Conservation (phyloP, 768 basidiomycete genomes). For the Tephrocybe sp. region DNA sequence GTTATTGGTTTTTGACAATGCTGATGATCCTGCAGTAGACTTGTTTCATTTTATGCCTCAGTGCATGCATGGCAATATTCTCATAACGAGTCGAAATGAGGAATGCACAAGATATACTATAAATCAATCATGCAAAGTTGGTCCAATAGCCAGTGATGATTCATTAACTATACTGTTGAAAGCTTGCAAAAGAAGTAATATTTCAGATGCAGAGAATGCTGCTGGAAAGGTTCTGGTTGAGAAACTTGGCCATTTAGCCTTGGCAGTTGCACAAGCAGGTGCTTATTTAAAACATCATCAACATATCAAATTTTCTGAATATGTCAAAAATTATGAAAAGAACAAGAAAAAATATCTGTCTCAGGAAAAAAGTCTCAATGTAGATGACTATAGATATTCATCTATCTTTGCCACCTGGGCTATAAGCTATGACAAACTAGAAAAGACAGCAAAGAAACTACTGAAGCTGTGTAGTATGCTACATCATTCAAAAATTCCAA, state of each 20-base stretch:
- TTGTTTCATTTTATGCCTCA: not conserved
- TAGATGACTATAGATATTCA: not conserved
- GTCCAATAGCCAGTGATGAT: not conserved
- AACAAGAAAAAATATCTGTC: not conserved
- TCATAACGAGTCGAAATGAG: constrained; percentile 1
- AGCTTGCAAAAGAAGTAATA: not conserved
- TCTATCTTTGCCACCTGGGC: not conserved
- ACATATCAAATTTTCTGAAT: not conserved
- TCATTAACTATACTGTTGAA: not conserved
- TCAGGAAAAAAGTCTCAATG: not conserved
- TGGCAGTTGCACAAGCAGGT: constrained; percentile 5
- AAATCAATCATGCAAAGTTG: not conserved
- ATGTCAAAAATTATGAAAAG: not conserved
- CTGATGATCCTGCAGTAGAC: not conserved
- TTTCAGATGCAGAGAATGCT: not conserved
- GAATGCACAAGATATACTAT: not conserved
- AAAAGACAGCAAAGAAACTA: not conserved
- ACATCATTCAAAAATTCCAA: not conserved
- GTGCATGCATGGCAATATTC: constrained; percentile 3
- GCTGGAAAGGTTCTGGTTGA: not conserved
- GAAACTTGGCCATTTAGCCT: not conserved
- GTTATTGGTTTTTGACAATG: not conserved
- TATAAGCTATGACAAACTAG: not conserved
- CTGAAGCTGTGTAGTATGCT: not conserved
- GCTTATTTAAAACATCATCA: not conserved